Conservation (phyloP, 768 basidiomycete species). For the Boletus pseudo-olivaceus region DNA sequence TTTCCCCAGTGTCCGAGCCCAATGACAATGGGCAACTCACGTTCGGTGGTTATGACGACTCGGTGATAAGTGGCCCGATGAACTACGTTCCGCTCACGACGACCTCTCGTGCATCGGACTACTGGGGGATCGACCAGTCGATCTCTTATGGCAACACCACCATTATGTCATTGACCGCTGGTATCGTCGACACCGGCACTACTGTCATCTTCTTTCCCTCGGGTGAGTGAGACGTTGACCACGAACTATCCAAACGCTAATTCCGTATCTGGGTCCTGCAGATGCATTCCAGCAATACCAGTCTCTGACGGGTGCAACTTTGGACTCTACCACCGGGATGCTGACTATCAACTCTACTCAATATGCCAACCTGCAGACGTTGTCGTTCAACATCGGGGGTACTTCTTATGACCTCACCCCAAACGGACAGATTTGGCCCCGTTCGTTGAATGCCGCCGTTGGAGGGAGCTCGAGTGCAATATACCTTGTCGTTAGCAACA, state of each 20-base stretch:
- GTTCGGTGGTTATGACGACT: constrained; percentile 26
- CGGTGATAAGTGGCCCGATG: constrained; percentile 10
- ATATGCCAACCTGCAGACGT: constrained; percentile 18
- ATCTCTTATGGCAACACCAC: constrained; percentile 25
- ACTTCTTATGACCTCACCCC: constrained; percentile 12
- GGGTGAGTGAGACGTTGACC: constrained; percentile 7
- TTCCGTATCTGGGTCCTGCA: not conserved
- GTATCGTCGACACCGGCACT: constrained; percentile 35
- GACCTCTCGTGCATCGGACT: constrained; percentile 19
- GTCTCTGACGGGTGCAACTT: constrained; percentile 21
- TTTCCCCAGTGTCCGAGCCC: constrained; percentile 22
- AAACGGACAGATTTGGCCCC: constrained; percentile 34
- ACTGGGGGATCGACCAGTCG: constrained; percentile 33
- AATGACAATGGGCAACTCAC: constrained; percentile 23
- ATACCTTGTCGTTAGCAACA: constrained; percentile 26
- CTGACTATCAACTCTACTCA: constrained; percentile 24
- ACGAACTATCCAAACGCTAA: not conserved
- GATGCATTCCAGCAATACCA: constrained; percentile 26
- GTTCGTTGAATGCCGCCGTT: constrained; percentile 25
- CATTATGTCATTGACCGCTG: constrained; percentile 25
- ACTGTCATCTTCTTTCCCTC: constrained; percentile 23
- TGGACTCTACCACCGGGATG: constrained; percentile 25
- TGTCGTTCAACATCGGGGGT: constrained; percentile 26
- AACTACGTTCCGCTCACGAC: constrained; percentile 25
- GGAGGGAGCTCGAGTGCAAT: constrained; percentile 23